Base-by-base conservation (phyloP, 805 yeast species). In the Nakazawaea anatomiae region DNA sequence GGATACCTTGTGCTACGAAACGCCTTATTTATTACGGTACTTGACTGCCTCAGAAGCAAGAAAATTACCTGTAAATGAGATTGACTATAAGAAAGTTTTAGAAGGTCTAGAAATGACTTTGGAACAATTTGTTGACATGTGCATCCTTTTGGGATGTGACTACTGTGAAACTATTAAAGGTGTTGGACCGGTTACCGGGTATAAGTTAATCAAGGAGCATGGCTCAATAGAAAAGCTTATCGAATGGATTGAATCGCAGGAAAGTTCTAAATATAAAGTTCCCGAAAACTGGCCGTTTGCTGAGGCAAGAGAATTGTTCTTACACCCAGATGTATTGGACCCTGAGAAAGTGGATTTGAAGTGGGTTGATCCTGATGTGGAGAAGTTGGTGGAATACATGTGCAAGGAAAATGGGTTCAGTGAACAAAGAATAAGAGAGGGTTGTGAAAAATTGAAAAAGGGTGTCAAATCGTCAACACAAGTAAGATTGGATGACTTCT, bases 211-310 rank as follows among this genome's bases (percentile, higher is more conserved):
- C 55, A 85, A 83, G 62, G 96, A 92, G 61, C 90, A 89, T 65
- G 83, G 86, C 1, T 75, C 86, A 0, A 74, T 94, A 45, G 98
- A 92, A 54, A 84, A 83, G 39, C 82, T 94, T 41, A 79, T 92
- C 40, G 82, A 81, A 58, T 72, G 68, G 53, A 79, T 90, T 36
- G 75, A 81, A 47, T 75, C 73, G 27, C 76, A 76, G 54, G 77
- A 79, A 1, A 50, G 36, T 28, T 69, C 80, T 4, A 92, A 90
- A 63, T 85, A 83, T 66, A 85, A 83, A 60, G 77, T 94, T 29
- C 98, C 99, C 1, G 97, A 91, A 61, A 83, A 88, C 59, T 94
- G 97, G 97, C 96, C 96, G 1, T 91, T 75, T 61, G 80, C 80
- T 53, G 96, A 86, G 58, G 98, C 96, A 3, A 78, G 97, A 60